A percentile compares a stretch with the other conserved stretches of the same genome.
Evolutionary conservation across 192 early-diverging fungal species (phyloP).

Genomic region (Spizellomyces sp.): DNA sequence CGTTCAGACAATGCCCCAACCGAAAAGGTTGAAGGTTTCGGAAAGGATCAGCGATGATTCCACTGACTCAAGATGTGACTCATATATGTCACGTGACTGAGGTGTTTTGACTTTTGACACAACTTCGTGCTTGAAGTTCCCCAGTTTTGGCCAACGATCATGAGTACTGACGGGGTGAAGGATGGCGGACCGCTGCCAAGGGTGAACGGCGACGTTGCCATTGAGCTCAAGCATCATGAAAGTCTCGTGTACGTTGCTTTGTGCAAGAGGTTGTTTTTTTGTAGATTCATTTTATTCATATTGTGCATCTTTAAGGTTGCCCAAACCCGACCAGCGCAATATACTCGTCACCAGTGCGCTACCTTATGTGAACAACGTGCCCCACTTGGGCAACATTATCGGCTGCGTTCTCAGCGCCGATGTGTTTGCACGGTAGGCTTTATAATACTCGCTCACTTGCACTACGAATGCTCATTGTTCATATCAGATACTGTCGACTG

Average conservation of each 20-base stretch:
- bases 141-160: background rate
- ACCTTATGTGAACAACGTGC: conserved; percentile 99
- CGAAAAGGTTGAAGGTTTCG: no score
- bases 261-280: background rate
- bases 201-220: conserved; percentile 24
- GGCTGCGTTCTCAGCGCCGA: conserved; percentile 99
- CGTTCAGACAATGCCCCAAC: no score
- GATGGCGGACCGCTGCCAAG: background rate
- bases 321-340: conserved; percentile 75
- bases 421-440: conserved; percentile 76
- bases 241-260: conserved; percentile 27
- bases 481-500: conserved; percentile 75
- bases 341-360: conserved; percentile 94
- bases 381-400: conserved; percentile 98
- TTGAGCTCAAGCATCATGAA: conserved; percentile 41
- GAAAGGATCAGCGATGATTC: background rate
- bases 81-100: background rate
- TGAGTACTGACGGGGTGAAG: background rate
- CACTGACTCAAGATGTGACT: background rate
- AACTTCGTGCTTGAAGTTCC: background rate
- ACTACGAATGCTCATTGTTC: background rate
- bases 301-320: conserved; percentile 39
- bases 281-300: background rate
- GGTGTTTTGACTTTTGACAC: background rate
- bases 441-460: background rate